Evolutionary conservation across 2,329 filamentous ascomycete species (phyloP).

Genomic region (Arthroderma sp.): DNA sequence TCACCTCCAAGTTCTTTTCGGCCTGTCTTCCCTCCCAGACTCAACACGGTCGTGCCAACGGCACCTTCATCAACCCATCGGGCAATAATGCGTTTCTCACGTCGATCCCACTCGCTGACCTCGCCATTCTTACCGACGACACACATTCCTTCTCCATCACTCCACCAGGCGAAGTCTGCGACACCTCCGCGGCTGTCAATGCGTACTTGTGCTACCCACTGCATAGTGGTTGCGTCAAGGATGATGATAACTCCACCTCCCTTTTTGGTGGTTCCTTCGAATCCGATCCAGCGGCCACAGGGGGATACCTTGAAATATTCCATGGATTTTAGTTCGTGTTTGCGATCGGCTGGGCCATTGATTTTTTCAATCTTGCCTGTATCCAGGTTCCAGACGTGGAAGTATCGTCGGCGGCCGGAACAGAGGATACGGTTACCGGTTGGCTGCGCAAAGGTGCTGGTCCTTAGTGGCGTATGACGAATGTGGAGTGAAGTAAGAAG

Average conservation of each 20-base stretch:
- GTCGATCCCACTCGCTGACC: constrained; percentile 75
- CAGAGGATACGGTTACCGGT: constrained; percentile 72
- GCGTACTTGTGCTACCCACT: constrained; percentile 75
- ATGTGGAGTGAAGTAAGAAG: constrained; percentile 82
- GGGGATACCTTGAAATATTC: constrained; percentile 81
- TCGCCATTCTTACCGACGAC: constrained; percentile 79
- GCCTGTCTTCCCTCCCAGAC: constrained; percentile 48
- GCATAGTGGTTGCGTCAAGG: constrained; percentile 63
- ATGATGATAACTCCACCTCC: constrained; percentile 83
- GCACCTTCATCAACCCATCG: constrained; percentile 86
- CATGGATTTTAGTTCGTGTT: constrained; percentile 78
- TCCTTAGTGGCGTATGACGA: constrained; percentile 68
- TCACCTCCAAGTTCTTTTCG: constrained; percentile 52
- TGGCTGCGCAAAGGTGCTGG: constrained; percentile 65
- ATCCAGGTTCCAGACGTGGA: constrained; percentile 85
- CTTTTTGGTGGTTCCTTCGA: constrained; percentile 68
- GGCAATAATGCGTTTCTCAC: constrained; percentile 55
- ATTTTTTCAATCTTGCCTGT: constrained; percentile 75
- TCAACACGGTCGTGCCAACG: constrained; percentile 70
- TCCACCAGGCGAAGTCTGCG: constrained; percentile 89
- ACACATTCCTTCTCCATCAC: constrained; percentile 65
- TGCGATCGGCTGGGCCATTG: constrained; percentile 54
- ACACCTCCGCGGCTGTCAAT: constrained; percentile 73
- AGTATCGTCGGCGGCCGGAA: constrained; percentile 75
- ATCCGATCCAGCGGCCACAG: constrained; percentile 71